Evolutionary conservation across 108 stramenopile genomes (phyloP).

Genomic region (Cyclotella atomus): DNA sequence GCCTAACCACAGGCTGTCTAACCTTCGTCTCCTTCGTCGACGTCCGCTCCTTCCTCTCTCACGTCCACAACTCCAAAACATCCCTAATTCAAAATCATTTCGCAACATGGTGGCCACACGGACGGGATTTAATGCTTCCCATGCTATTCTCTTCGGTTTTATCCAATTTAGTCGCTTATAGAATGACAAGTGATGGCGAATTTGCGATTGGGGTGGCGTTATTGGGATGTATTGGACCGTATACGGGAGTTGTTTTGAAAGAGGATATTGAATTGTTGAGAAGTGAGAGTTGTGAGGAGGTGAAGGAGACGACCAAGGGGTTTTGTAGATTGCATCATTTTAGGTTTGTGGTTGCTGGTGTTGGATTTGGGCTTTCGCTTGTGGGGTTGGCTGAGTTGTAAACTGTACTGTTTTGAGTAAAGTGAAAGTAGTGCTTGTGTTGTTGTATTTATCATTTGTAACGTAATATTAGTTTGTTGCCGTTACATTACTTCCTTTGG

Average conservation of each 20-base stretch:
- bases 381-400: conserved; percentile 1
- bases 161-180: background rate
- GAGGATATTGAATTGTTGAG: conserved; percentile 2
- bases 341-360: background rate
- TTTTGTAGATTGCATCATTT: conserved; percentile 11
- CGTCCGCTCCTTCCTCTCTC: conserved; percentile 2
- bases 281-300: background rate
- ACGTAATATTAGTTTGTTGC: too few relatives aligned
- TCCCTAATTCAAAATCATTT: background rate
- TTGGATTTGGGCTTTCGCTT: background rate
- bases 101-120: conserved; percentile 3
- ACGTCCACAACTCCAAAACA: background rate
- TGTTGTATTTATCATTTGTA: too few relatives aligned
- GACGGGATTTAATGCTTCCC: background rate
- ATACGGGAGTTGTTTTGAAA: background rate
- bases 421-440: too few relatives aligned
- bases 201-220: background rate
- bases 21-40: conserved; percentile 6
- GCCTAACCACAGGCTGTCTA: background rate
- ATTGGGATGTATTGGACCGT: conserved; percentile 6
- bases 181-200: background rate
- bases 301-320: background rate
- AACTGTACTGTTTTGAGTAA: background rate
- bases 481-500: too few relatives aligned
- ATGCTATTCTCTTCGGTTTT: background rate